Base-by-base conservation (phyloP, 2,329 filamentous ascomycete genomes). In the Diaporthe citri region DNA sequence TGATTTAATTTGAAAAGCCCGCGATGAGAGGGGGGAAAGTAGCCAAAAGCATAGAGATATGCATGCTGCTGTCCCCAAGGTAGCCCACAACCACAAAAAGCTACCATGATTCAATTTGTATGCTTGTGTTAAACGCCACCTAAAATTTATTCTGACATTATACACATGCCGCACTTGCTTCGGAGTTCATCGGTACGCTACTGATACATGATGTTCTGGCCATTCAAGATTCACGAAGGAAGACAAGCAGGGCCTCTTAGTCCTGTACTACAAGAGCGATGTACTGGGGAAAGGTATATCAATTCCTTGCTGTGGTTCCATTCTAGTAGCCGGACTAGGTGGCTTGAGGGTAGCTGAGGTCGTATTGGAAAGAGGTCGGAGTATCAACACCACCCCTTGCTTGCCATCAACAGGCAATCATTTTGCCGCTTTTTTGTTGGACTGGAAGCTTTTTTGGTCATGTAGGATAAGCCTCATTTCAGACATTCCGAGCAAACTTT, bases 1-100 rank as follows among this genome's bases (percentile, higher is more conserved):
- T 60, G 57, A 31, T 75, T 64, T 64, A 71, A 66, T 72, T 55
- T 43, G 52, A 76, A 71, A 74, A 66, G 71, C 64, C 64, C 66
- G 25, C 72, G 52, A 67, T 39, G 57, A 41, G 41, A 36, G 34
- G 6, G 56, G 6, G 56, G 52, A 12, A 6, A 15, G 34, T 39
- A 52, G 64, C 46, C 39, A 13, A 22, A 67, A 52, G 64, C 60
- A 34, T 34, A 48, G 17, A 64, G 41, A 64, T 48, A 64, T 17
- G 60, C 64, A 52, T 22, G 15, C n/a, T 67, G 34, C 64, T 52
- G 46, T 67, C 64, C 39, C 22, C 43, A 9, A 39, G 13, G 31
- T 52, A 59, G 41, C 34, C 69, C 59, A 41, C 73, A 17, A 41
- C 39, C 39, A 59, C 22, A 71, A 55, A 67, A 67, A 72, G 67